Percentiles rank a stretch among this genome's conserved stretches.
phyloP scores from a whole-genome alignment of 2,329 filamentous ascomycete genomes.

The Harringtonia aguacate region DNA sequence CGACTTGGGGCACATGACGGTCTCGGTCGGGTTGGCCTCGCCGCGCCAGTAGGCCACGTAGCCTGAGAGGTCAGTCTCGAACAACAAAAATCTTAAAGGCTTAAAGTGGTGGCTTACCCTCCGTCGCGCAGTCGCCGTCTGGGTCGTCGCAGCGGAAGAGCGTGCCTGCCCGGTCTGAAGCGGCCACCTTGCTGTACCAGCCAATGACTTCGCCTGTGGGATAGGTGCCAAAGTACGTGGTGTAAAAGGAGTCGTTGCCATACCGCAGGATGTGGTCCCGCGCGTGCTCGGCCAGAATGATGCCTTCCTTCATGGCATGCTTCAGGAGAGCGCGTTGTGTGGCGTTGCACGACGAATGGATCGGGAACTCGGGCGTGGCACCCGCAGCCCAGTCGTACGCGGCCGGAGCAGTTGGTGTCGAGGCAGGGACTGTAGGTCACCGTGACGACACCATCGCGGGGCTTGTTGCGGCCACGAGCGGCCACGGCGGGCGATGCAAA shows the following conservation, averaged over 20 bases:
- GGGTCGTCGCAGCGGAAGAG: slow-evolving; percentile 61
- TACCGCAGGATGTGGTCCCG: slow-evolving; percentile 49
- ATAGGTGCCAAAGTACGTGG: slow-evolving; percentile 55
- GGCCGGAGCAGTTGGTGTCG: no score
- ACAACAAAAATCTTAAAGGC: no score
- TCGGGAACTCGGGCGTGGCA: slow-evolving; percentile 25
- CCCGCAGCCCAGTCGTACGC: slow-evolving; percentile 12
- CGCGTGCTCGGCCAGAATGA: slow-evolving; percentile 48
- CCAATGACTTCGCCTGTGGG: slow-evolving; percentile 48
- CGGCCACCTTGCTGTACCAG: slow-evolving; percentile 49
- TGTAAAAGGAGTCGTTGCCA: slow-evolving; percentile 48
- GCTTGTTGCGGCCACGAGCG: no score
- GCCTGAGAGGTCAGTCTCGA: no score
- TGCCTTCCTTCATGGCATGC: slow-evolving; percentile 45
- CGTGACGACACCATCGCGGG: no score
- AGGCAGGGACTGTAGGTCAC: no score
- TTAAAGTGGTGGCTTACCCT: no score
- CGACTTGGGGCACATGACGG: slow-evolving; percentile 57
- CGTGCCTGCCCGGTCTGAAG: slow-evolving; percentile 43
- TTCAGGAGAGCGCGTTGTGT: slow-evolving; percentile 47
- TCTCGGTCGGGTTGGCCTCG: slow-evolving; percentile 52
- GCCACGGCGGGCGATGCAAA: no score
- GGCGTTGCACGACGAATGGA: slow-evolving; percentile 56
- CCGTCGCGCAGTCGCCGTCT: slow-evolving; percentile 46
- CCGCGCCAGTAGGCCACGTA: slow-evolving; percentile 62